Evolutionary conservation across 495 filamentous ascomycete genomes (phyloP).

Genomic region (Platismatia glauca): DNA sequence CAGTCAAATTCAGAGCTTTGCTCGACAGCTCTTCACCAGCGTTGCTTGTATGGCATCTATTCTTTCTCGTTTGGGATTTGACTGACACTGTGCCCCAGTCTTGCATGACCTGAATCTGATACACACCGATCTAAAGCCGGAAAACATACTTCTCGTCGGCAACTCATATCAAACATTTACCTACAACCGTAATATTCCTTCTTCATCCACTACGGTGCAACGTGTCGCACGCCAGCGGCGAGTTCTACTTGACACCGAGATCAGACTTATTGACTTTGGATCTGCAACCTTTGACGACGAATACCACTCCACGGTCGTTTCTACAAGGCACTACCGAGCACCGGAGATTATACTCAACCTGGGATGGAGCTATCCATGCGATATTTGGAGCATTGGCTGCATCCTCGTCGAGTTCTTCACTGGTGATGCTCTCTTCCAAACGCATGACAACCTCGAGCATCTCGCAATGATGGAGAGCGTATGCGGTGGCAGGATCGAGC

Average conservation of each 20-base stretch:
- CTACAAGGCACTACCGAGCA: constrained; percentile 89
- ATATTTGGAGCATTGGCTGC: constrained; percentile 98
- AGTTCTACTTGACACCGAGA: constrained; percentile 90
- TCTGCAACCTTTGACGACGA: constrained; percentile 97
- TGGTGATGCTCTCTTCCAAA: constrained; percentile 94
- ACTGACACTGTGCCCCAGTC: constrained; percentile 47
- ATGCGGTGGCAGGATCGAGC: constrained; percentile 64
- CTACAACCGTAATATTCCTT: constrained; percentile 90
- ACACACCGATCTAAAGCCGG: constrained; percentile 95
- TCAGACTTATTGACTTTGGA: constrained; percentile 94
- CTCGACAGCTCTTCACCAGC: constrained; percentile 90
- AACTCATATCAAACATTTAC: constrained; percentile 91
- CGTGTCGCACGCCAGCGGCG: constrained; percentile 77
- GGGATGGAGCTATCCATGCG: constrained; percentile 95
- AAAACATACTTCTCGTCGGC: constrained; percentile 92
- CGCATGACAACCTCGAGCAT: constrained; percentile 96
- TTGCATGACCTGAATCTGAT: constrained; percentile 96
- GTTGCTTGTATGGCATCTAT: constrained; percentile 75
- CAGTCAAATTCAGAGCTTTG: constrained; percentile 96
- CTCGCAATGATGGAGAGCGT: constrained; percentile 99
- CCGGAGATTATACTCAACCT: constrained; percentile 96
- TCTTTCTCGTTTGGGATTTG: constrained; percentile 8
- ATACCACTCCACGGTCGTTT: constrained; percentile 95
- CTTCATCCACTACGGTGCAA: constrained; percentile 66
- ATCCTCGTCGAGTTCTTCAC: constrained; percentile 99